phyloP scores from a whole-genome alignment of 2,329 filamentous ascomycete species.

The Tolypocladium tropicale region DNA sequence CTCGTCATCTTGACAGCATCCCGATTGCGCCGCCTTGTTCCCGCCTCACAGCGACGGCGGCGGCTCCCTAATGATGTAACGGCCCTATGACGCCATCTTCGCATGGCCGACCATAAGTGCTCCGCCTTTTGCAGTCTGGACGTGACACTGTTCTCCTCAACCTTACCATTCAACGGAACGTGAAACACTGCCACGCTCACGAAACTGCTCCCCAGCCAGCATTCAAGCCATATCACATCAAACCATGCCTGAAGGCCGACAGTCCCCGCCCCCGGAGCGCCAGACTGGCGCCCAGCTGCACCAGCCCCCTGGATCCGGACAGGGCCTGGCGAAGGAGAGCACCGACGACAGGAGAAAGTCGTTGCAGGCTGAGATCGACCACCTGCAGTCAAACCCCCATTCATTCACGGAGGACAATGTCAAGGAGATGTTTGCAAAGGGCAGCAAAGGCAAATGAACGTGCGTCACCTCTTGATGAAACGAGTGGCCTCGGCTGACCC shows the following conservation, averaged over 20 bases:
- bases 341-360: slow-evolving; percentile 41
- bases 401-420: slow-evolving; percentile 51
- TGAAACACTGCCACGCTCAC: too few species aligned
- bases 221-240: slow-evolving; percentile 12
- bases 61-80: neutral
- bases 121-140: neutral
- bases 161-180: neutral
- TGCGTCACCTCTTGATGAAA: neutral
- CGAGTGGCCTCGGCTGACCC: neutral
- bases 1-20: neutral
- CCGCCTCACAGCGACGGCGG: neutral
- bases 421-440: slow-evolving; percentile 51
- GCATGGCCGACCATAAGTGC: neutral
- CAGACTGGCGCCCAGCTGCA: slow-evolving; percentile 56
- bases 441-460: slow-evolving; percentile 6
- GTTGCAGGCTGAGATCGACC: slow-evolving; percentile 41
- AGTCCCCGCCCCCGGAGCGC: slow-evolving; percentile 66
- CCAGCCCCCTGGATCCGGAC: slow-evolving; percentile 45
- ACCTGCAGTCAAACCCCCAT: slow-evolving; percentile 55
- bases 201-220: too few species aligned
- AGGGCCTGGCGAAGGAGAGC: slow-evolving; percentile 39
- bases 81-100: neutral
- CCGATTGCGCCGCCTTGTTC: neutral
- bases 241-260: slow-evolving; percentile 62
- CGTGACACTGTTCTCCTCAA: neutral